Percentiles rank a stretch among this genome's conserved stretches.
Conservation (phyloP, 2,329 filamentous ascomycete species). For the Elsinoe ampelina region DNA sequence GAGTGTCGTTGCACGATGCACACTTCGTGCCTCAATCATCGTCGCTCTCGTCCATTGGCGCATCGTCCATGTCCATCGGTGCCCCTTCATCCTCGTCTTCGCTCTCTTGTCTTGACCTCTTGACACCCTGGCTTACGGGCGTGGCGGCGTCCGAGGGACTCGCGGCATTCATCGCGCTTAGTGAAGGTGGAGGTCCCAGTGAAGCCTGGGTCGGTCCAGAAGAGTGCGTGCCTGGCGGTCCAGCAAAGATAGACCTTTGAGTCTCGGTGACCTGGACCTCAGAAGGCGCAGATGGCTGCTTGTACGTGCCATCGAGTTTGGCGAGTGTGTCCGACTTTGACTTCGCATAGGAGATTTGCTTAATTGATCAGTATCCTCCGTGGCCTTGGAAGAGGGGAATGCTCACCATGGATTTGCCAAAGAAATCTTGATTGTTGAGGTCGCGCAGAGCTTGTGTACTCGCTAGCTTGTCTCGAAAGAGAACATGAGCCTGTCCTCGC, state of each 20-base stretch:
- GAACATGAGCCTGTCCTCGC: slow-evolving; percentile 90
- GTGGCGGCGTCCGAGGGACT: slow-evolving; percentile 28
- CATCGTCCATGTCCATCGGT: slow-evolving; percentile 25
- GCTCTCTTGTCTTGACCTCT: slow-evolving; percentile 51
- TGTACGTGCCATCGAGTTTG: slow-evolving; percentile 86
- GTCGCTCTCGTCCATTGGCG: slow-evolving; percentile 43
- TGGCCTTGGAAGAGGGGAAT: background rate
- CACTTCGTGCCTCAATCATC: slow-evolving; percentile 41
- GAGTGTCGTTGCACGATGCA: background rate
- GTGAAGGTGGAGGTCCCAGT: slow-evolving; percentile 26
- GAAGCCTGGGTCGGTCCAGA: slow-evolving; percentile 18
- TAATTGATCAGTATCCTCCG: background rate
- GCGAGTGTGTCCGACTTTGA: slow-evolving; percentile 79
- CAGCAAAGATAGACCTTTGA: slow-evolving; percentile 61
- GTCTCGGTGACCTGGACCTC: slow-evolving; percentile 48
- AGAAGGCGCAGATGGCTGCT: slow-evolving; percentile 45
- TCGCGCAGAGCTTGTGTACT: slow-evolving; percentile 89
- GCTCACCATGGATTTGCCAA: slow-evolving; percentile 75
- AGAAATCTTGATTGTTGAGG: slow-evolving; percentile 75
- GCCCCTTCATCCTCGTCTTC: slow-evolving; percentile 33
- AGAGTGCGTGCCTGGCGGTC: slow-evolving; percentile 18
- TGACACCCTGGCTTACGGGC: slow-evolving; percentile 24
- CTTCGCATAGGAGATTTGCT: slow-evolving; percentile 90
- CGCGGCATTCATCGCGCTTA: slow-evolving; percentile 40
- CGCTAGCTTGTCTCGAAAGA: slow-evolving; percentile 81